These are phyloP conservation scores for Chenopodium album DNA, from an alignment of 148 eudicot genomes.

Conservation along the genomic window DNA sequence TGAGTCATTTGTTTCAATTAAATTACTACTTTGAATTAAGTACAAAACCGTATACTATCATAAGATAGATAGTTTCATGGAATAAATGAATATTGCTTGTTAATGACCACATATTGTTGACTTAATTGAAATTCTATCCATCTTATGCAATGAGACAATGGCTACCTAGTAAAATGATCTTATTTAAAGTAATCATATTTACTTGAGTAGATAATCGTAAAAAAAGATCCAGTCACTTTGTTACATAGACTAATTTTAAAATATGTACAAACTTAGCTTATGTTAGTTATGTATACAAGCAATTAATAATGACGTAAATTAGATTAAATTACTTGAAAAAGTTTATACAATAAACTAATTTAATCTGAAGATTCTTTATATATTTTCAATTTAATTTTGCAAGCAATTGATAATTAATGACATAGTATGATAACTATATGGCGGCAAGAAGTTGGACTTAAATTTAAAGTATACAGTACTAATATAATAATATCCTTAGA, in stretches of 20 bases:
- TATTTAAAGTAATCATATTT: not conserved
- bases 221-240: not conserved
- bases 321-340: not conserved
- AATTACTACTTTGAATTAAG: not conserved
- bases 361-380: slow-evolving; percentile 41
- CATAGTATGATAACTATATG: not conserved
- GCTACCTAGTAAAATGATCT: not conserved
- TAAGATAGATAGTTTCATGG: not conserved
- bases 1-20: too few species aligned
- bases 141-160: not conserved
- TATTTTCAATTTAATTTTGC: not conserved
- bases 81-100: not conserved
- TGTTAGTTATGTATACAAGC: not conserved
- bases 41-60: not conserved
- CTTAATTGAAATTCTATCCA: not conserved
- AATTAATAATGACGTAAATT: not conserved
- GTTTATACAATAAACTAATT: too few species aligned
- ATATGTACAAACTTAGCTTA: not conserved
- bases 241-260: not conserved
- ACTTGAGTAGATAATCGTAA: not conserved
- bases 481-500: not conserved
- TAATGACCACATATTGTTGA: not conserved
- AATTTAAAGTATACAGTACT: not conserved
- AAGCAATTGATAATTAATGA: too few species aligned
- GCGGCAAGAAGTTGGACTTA: slow-evolving; percentile 3